Evolutionary conservation across 2,329 filamentous ascomycete genomes (phyloP).

Genomic region (Monosporascus ibericus): DNA sequence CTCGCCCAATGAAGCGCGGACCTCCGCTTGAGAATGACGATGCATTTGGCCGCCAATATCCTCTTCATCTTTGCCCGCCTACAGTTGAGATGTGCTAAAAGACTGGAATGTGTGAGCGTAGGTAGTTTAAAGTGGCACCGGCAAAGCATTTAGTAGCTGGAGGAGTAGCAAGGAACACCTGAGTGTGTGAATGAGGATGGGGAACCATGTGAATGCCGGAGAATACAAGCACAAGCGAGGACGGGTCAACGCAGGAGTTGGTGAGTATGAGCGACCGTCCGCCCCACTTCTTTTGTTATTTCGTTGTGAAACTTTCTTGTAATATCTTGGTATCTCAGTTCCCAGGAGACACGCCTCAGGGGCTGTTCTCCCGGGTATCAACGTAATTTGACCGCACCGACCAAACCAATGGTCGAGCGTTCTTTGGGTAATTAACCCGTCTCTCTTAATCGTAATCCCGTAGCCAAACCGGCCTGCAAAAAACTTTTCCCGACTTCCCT

Average conservation of each 20-base stretch:
- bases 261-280: constrained; percentile 13
- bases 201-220: too few relatives aligned
- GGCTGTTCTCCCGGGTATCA: constrained; percentile 19
- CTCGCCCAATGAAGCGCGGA: constrained; percentile 18
- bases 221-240: neutral
- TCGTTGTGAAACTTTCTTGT: neutral
- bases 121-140: too few relatives aligned
- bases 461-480: constrained; percentile 14
- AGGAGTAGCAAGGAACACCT: too few relatives aligned
- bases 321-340: constrained; percentile 6
- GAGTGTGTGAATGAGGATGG: too few relatives aligned
- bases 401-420: constrained; percentile 8
- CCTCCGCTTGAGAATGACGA: neutral
- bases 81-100: too few relatives aligned
- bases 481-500: constrained; percentile 14
- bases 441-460: constrained; percentile 17
- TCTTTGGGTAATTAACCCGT: constrained; percentile 22
- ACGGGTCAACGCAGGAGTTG: neutral
- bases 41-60: neutral
- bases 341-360: constrained; percentile 17
- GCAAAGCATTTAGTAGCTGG: too few relatives aligned
- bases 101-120: too few relatives aligned
- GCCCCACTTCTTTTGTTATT: constrained; percentile 16
- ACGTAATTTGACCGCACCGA: constrained; percentile 23
- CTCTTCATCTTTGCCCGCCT: neutral